A percentile compares a stretch with the other conserved stretches of the same genome.
Evolutionary conservation across 2,329 filamentous ascomycete species (phyloP).

Genomic region (Corniculantispora saksenae): DNA sequence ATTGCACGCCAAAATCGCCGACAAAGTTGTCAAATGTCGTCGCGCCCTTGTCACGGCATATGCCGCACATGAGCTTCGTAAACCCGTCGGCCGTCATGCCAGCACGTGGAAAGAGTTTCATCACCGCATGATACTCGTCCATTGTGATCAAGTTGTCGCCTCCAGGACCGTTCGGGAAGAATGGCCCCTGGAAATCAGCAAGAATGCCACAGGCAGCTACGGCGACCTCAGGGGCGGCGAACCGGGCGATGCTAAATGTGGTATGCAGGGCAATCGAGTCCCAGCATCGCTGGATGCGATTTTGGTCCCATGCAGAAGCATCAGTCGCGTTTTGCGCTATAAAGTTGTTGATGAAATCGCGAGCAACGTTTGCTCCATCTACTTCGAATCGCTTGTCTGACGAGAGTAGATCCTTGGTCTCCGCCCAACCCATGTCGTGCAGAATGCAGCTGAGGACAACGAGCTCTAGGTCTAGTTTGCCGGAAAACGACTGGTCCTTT

Average conservation of each 20-base stretch:
- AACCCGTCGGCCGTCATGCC: slow-evolving; percentile 18
- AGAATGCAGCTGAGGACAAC: slow-evolving; percentile 22
- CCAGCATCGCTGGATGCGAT: slow-evolving; percentile 20
- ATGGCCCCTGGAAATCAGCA: slow-evolving; percentile 20
- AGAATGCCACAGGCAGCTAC: slow-evolving; percentile 9
- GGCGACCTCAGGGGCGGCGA: slow-evolving; percentile 19
- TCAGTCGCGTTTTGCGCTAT: background rate
- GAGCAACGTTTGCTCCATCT: slow-evolving; percentile 22
- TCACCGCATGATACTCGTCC: slow-evolving; percentile 17
- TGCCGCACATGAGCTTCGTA: slow-evolving; percentile 15
- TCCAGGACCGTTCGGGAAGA: slow-evolving; percentile 8
- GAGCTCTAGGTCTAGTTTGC: slow-evolving; percentile 8
- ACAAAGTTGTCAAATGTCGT: slow-evolving; percentile 21
- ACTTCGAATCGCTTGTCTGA: slow-evolving; percentile 23
- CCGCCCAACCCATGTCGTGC: slow-evolving; percentile 24
- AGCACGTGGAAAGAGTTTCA: slow-evolving; percentile 15
- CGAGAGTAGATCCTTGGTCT: slow-evolving; percentile 11
- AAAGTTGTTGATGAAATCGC: slow-evolving; percentile 8
- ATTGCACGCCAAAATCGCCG: background rate
- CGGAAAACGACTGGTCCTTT: slow-evolving; percentile 7
- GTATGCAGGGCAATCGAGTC: slow-evolving; percentile 23
- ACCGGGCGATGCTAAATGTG: slow-evolving; percentile 17
- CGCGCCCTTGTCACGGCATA: slow-evolving; percentile 18
- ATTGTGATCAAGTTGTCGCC: slow-evolving; percentile 13
- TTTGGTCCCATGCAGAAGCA: slow-evolving; percentile 5